These are phyloP conservation scores for Sugiyamaella xylanicola DNA, from an alignment of 1,139 yeast genomes.

Conservation along the genomic window DNA sequence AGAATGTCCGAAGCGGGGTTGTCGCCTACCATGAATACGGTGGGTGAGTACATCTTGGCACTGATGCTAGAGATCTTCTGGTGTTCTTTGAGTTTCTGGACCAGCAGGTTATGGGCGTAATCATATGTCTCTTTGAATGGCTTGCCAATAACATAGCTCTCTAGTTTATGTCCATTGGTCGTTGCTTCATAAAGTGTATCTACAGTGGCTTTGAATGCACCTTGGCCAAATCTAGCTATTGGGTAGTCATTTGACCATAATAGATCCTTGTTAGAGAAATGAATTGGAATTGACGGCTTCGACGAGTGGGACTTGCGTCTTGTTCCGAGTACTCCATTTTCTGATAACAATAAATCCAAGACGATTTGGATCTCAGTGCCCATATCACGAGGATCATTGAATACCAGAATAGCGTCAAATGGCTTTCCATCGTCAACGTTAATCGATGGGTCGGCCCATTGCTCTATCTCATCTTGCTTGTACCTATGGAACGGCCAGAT, in stretches of 20 bases:
- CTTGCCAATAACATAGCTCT: conserved; percentile 74
- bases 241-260: conserved; percentile 86
- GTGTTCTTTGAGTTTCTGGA: conserved; percentile 36
- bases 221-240: conserved; percentile 88
- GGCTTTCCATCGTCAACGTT: conserved; percentile 44
- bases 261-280: conserved; percentile 85
- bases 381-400: conserved; percentile 91
- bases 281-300: conserved; percentile 72
- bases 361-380: conserved; percentile 83
- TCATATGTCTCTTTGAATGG: conserved; percentile 82
- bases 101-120: conserved; percentile 73
- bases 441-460: conserved; percentile 47
- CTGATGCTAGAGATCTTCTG: conserved; percentile 3
- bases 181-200: conserved; percentile 63
- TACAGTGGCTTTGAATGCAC: conserved; percentile 72
- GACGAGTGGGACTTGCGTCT: conserved; percentile 40
- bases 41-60: conserved; percentile 6
- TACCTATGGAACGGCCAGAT: conserved; percentile 75
- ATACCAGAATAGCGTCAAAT: conserved; percentile 79
- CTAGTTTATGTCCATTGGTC: conserved; percentile 54
- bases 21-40: conserved; percentile 92
- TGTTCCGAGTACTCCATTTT: conserved; percentile 69
- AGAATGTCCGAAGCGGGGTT: conserved; percentile 90
- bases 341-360: conserved; percentile 67
- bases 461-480: conserved; percentile 50